Conservation (phyloP, 306 rosid genomes). For the Pueraria montana region DNA sequence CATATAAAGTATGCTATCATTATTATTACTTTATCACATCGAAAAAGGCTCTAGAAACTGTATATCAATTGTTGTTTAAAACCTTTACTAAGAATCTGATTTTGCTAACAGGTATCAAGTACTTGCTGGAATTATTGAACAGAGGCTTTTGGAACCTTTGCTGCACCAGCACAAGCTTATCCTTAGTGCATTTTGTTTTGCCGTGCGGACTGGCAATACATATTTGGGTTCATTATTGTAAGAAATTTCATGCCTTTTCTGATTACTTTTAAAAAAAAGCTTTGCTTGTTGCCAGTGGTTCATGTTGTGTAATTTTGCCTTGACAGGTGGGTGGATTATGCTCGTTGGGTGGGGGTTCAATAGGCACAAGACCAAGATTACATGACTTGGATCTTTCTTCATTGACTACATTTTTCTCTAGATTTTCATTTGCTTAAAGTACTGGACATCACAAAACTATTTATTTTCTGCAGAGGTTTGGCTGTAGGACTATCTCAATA, state of each 20-base stretch:
- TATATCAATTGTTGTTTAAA: background rate
- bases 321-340: slow-evolving; percentile 96
- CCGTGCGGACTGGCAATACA: slow-evolving; percentile 86
- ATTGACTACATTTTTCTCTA: slow-evolving; percentile 41
- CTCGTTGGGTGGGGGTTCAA: slow-evolving; percentile 85
- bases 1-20: background rate
- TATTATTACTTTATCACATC: background rate
- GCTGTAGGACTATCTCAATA: slow-evolving; percentile 48
- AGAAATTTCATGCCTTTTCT: slow-evolving; percentile 44
- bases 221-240: slow-evolving; percentile 88
- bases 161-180: slow-evolving; percentile 83
- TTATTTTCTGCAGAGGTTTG: slow-evolving; percentile 48
- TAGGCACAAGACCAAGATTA: slow-evolving; percentile 53
- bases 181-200: slow-evolving; percentile 80
- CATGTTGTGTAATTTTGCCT: slow-evolving; percentile 32
- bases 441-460: slow-evolving; percentile 39
- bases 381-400: slow-evolving; percentile 30
- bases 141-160: slow-evolving; percentile 83
- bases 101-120: slow-evolving; percentile 74
- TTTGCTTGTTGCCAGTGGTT: slow-evolving; percentile 9
- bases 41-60: slow-evolving; percentile 15
- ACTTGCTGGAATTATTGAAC: slow-evolving; percentile 83
- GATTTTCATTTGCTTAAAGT: slow-evolving; percentile 46
- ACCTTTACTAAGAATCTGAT: slow-evolving; percentile 23
- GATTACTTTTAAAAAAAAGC: slow-evolving; percentile 3